Evolutionary conservation across 805 yeast species (phyloP).

Genomic region (Yamadazyma akitaensis): DNA sequence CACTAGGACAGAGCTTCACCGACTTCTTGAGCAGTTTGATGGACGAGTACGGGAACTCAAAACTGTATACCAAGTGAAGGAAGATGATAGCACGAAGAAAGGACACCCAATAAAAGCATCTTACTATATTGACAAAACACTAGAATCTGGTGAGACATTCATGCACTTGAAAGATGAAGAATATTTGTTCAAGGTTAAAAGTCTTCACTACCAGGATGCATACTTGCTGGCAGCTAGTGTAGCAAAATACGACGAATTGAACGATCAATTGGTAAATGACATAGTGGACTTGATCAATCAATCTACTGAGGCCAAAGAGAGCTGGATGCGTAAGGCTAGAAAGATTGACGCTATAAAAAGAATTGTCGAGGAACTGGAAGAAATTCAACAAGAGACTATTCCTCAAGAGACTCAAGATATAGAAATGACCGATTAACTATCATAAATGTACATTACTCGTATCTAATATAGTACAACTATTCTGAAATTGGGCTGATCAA

Average conservation of each 20-base stretch:
- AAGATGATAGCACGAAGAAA: neutral
- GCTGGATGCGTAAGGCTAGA: conserved; percentile 34
- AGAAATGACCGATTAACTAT: conserved; percentile 1
- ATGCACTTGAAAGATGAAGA: conserved; percentile 9
- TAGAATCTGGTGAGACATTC: conserved; percentile 7
- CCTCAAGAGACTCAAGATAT: neutral
- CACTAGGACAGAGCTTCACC: conserved; percentile 11
- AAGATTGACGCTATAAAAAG: conserved; percentile 27
- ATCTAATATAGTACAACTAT: conserved; percentile 6
- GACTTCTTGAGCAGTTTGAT: conserved; percentile 9
- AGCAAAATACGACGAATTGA: conserved; percentile 32
- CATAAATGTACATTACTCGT: neutral
- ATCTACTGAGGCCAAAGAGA: conserved; percentile 29
- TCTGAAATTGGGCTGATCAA: conserved; percentile 53
- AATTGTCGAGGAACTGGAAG: conserved; percentile 12
- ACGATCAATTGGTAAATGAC: conserved; percentile 21
- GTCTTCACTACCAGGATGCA: conserved; percentile 8
- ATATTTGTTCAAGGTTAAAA: conserved; percentile 10
- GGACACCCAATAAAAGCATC: conserved; percentile 10
- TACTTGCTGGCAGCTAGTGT: conserved; percentile 12
- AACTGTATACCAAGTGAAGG: conserved; percentile 4
- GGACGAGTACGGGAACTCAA: conserved; percentile 6
- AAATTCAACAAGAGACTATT: neutral
- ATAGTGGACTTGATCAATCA: conserved; percentile 28
- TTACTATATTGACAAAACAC: conserved; percentile 9